Evolutionary conservation across 164 flowering plant genomes (phyloP).

Genomic region (Cinnamomum chago): DNA sequence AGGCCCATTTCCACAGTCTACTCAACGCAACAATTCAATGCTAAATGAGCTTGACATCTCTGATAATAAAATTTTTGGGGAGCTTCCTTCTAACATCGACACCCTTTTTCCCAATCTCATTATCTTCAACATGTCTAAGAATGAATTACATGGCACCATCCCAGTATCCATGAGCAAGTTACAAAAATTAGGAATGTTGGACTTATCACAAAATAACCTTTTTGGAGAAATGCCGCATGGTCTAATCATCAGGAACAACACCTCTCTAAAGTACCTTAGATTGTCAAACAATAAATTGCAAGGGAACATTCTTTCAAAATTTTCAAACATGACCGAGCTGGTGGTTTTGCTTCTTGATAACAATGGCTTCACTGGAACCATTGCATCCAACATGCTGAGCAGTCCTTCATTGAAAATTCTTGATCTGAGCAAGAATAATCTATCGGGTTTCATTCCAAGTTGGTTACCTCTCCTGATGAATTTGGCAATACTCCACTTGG

Average conservation of each 20-base stretch:
- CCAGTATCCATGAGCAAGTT: neutral
- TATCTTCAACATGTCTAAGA: constrained; percentile 1
- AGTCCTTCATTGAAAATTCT: neutral
- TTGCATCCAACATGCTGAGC: neutral
- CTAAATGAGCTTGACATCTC: neutral
- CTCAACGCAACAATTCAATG: neutral
- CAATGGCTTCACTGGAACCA: neutral
- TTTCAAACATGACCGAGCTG: neutral
- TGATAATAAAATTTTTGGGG: neutral
- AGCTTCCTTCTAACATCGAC: neutral
- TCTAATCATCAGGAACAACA: neutral
- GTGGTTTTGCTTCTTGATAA: neutral
- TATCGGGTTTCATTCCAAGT: constrained; percentile 3
- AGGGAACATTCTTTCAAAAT: neutral
- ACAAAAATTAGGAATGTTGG: neutral
- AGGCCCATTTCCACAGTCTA: neutral
- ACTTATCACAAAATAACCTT: neutral
- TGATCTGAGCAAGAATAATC: neutral
- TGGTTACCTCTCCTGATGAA: neutral
- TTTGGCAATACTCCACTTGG: neutral
- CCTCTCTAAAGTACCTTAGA: neutral
- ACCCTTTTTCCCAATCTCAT: neutral
- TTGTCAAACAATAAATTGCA: neutral
- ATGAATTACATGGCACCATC: neutral
- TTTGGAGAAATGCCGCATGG: neutral